Conservation (phyloP, 208 protist genomes). For the Wallacemonas sp. region DNA sequence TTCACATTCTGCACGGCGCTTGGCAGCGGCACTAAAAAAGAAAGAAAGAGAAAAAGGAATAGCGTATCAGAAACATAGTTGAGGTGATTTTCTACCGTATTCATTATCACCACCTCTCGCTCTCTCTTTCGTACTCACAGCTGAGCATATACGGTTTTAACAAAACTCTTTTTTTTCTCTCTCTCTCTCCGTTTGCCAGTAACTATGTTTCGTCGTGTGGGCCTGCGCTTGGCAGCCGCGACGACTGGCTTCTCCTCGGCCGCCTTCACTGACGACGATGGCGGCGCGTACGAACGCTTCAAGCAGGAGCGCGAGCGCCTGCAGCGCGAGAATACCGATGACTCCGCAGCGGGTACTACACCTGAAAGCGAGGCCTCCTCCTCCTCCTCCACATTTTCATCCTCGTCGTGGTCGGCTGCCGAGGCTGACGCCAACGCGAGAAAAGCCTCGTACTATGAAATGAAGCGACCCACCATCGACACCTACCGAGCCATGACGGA, state of each 20-base stretch:
- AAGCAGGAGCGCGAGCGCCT: conserved; percentile 33
- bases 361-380: neutral
- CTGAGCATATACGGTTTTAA: no score
- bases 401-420: neutral
- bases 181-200: conserved; percentile 2
- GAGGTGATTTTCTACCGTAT: no score
- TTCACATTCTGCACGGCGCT: no score
- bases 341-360: neutral
- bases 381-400: neutral
- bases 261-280: conserved; percentile 67
- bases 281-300: conserved; percentile 24
- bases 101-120: no score
- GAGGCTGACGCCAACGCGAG: neutral
- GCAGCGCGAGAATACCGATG: conserved; percentile 19
- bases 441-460: conserved; percentile 7
- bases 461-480: conserved; percentile 59
- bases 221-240: conserved; percentile 21
- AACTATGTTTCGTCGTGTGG: conserved; percentile 12
- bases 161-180: neutral
- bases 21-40: no score
- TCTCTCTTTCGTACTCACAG: no score
- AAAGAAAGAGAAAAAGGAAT: no score
- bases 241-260: conserved; percentile 66
- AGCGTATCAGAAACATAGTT: no score
- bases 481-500: conserved; percentile 72